phyloP scores from a whole-genome alignment of 805 yeast genomes.

The Hanseniaspora occidentalis region DNA sequence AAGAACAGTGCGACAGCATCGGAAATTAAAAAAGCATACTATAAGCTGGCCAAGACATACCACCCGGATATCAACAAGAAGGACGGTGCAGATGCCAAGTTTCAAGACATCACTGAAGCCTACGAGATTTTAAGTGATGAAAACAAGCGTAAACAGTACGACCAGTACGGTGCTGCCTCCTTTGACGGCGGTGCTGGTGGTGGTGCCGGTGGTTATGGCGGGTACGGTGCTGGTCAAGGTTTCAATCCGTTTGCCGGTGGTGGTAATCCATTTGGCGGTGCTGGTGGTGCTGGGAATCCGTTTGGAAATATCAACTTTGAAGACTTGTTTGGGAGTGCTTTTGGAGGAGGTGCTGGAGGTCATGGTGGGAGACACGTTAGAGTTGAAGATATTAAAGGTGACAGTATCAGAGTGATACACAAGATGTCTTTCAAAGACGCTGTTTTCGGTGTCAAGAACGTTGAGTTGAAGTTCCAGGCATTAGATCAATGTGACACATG shows the following conservation, averaged over 20 bases:
- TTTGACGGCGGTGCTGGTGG: slow-evolving; percentile 45
- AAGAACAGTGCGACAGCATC: slow-evolving; percentile 53
- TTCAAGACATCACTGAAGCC: slow-evolving; percentile 88
- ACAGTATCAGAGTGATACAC: slow-evolving; percentile 70
- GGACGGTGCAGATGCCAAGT: slow-evolving; percentile 71
- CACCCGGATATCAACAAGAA: slow-evolving; percentile 97
- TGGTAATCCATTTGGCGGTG: slow-evolving; percentile 41
- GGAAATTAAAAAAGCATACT: slow-evolving; percentile 92
- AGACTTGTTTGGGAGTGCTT: slow-evolving; percentile 49
- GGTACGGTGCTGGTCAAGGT: slow-evolving; percentile 33
- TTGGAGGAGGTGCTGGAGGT: slow-evolving; percentile 26
- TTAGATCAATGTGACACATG: slow-evolving; percentile 71
- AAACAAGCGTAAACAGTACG: slow-evolving; percentile 76
- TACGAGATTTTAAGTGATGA: slow-evolving; percentile 85
- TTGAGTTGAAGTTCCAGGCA: slow-evolving; percentile 56
- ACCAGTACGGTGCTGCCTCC: slow-evolving; percentile 81
- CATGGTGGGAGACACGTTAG: slow-evolving; percentile 28
- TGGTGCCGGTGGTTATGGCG: slow-evolving; percentile 30
- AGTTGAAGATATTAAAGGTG: slow-evolving; percentile 77
- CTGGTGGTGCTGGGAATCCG: slow-evolving; percentile 35
- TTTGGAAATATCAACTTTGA: slow-evolving; percentile 43
- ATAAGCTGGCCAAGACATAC: slow-evolving; percentile 80
- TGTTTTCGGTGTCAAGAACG: slow-evolving; percentile 59
- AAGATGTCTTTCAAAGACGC: slow-evolving; percentile 76
- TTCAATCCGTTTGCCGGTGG: slow-evolving; percentile 27